phyloP scores from a whole-genome alignment of 2,329 filamentous ascomycete genomes.

The Pseudocercospora crystallina region DNA sequence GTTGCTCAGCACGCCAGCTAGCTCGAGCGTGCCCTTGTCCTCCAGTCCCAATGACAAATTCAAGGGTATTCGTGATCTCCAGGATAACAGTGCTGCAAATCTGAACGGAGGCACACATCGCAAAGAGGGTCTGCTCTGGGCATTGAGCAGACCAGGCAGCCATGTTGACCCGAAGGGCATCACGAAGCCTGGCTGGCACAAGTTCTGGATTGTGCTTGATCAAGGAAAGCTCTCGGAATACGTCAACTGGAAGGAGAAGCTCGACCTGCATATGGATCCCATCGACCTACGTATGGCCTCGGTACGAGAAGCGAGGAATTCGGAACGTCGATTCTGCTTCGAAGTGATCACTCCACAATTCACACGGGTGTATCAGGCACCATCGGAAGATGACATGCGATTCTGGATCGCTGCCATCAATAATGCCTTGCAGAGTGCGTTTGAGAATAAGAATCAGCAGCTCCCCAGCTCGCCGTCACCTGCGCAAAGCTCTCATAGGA shows the following conservation, averaged over 20 bases:
- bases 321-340: conserved; percentile 93
- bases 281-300: conserved; percentile 97
- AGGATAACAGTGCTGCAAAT: conserved; percentile 63
- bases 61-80: conserved; percentile 87
- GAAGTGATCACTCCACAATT: conserved; percentile 97
- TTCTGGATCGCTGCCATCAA: conserved; percentile 97
- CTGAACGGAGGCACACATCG: conserved; percentile 64
- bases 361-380: conserved; percentile 95
- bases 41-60: conserved; percentile 59
- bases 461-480: conserved; percentile 42
- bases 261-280: conserved; percentile 96
- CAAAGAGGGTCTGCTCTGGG: conserved; percentile 95
- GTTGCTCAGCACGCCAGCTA: conserved; percentile 24
- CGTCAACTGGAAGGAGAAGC: conserved; percentile 97
- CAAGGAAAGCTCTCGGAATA: conserved; percentile 97
- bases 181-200: conserved; percentile 98
- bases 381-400: conserved; percentile 96
- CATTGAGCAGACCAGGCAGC: conserved; percentile 84
- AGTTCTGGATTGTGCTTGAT: conserved; percentile 99
- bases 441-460: conserved; percentile 68
- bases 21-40: conserved; percentile 13
- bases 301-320: conserved; percentile 90
- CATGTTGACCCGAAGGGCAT: conserved; percentile 93
- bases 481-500: conserved; percentile 60
- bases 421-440: conserved; percentile 92